Base-by-base conservation (phyloP, 768 basidiomycete species). In the Russula earlei region DNA sequence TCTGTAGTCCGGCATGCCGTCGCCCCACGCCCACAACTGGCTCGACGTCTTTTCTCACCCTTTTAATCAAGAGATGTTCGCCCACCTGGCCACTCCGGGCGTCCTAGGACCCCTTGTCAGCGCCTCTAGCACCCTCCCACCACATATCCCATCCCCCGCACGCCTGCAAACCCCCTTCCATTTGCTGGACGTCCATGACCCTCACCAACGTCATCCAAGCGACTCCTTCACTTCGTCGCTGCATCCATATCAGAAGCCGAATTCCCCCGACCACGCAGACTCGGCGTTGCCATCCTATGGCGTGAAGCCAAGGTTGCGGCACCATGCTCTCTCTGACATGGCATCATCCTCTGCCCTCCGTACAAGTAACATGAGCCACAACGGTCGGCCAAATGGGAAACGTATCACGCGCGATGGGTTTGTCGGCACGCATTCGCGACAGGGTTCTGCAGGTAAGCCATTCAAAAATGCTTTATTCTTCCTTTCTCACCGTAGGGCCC, bases 11-110 rank as follows among this genome's bases (percentile, higher is more conserved):
- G 63, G 57, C 61, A 38, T 63, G 25, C 25, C 51, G 25, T 61
- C 63, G 49, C 53, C 56, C 62, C 70, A 58, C 70, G 62, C 55
- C 52, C 66, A 66, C n/a, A 74, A 76, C 33, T 87, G 85, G 85
- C 70, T 67, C 24, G 70, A 74, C 61, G 50, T 85, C 19, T 85
- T 84, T 67, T 72, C 84, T n/a, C 66, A 77, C 4, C 80, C 86
- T 2, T 71, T 86, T 48, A 76, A 83, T 57, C 80, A 83, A 6
- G 66, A 76, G 42, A 70, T 81, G 33, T 85, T 84, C 63, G 77
- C 81, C 38, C 76, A 78, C 34, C 76, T 87, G 41, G 75, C 80
- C 12, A 77, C 83, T 3, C 81, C 80, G 63, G 81, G 79, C 62
- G 72, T 80, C 44, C 69, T 87, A 38, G 73, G 70, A 47, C 74